Evolutionary conservation across 1,284 basidiomycete species (phyloP), one percentile per base, ranked within the genome.

Genomic region (Naganishia cerealis): DNA sequence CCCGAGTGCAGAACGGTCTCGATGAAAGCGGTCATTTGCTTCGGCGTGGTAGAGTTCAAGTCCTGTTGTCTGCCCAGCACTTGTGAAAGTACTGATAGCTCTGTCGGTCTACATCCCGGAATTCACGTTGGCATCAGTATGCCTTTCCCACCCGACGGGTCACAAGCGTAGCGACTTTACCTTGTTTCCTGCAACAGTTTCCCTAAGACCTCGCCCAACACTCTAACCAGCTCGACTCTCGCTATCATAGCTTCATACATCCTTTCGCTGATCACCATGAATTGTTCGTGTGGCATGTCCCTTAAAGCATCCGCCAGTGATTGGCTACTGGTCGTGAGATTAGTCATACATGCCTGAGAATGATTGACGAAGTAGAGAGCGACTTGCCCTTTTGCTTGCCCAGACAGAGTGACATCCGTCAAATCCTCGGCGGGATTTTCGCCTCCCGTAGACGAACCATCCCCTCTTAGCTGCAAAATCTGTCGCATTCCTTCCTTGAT

Each of bases 1-100:
- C 88, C 86, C 0, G 91, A 89, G 2, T 88, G 86, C 40, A 97
- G 83, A 40, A 90, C 53, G 2, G 50, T 86, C 70, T 94, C 92
- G 3, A 84, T 90, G 76, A 71, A 89, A 86, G 75, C 73, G 21
- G 52, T 42, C 57, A 42, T 21, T 68, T 87, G 85, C 69, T 86
- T 84, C 21, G 88, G 71, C 15, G 82, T 77, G 3, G 83, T 78
- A 56, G 74, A 75, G n/a, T 13, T n/a, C n/a, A n/a, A 38, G 50
- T 59, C n/a, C 5, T 24, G 43, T 73, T 55, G 57, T 74, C 73
- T 38, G 8, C 24, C 24, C 15, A 62, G 69, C 38, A 71, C 71
- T 21, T 63, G 61, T 2, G 61, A 40, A n/a, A 54, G 18, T 21
- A 63, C 29, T 12, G 61, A 42, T 9, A 50, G 61, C 21, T 54